Evolutionary conservation across 306 rosid genomes (phyloP), one percentile per base, ranked within the genome.

Genomic region (Corylus heterophylla): DNA sequence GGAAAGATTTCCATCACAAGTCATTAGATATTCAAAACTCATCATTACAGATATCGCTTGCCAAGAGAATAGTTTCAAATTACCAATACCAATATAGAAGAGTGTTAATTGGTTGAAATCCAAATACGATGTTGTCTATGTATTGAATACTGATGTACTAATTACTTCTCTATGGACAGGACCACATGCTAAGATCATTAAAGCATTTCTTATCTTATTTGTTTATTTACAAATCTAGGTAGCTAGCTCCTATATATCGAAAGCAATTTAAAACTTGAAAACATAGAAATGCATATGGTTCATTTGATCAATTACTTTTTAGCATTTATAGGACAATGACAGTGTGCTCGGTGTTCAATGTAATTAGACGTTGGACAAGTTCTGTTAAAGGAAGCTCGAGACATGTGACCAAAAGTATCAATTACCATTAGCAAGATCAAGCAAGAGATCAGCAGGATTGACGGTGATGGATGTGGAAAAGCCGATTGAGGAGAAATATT

Each of bases 361-460:
- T 74, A 83, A 74, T 83, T 77, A 86, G 58, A 77, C 27, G 7
- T 76, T 67, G 67, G 74, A 55, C 82, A 64, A 64, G 48, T 62
- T 64, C 12, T 35, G 83, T 47, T 22, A 80, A 83, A 79, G 76
- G 81, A 80, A 78, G 87, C 82, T 88, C 71, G 73, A 62, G 49
- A 82, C 78, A 83, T 75, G 77, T 66, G 71, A 61, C 67, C 78
- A 78, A 85, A 88, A 79, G 83, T 74, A 78, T 22, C 47, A 44
- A 78, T 31, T 42, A 44, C 44, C 45, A 44, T 93, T 93, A 69
- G 99, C 98, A 82, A 95, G 98, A 87, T 95, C 99, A 67, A 95
- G 93, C 84, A 95, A 84, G 83, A 93, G 96, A 85, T 95, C 99
- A 59, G 99, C 97, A 4, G 99, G 99, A 85, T 95, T 95, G 62